phyloP scores from a whole-genome alignment of 2,329 filamentous ascomycete species.

The Claviceps humidiphila region DNA sequence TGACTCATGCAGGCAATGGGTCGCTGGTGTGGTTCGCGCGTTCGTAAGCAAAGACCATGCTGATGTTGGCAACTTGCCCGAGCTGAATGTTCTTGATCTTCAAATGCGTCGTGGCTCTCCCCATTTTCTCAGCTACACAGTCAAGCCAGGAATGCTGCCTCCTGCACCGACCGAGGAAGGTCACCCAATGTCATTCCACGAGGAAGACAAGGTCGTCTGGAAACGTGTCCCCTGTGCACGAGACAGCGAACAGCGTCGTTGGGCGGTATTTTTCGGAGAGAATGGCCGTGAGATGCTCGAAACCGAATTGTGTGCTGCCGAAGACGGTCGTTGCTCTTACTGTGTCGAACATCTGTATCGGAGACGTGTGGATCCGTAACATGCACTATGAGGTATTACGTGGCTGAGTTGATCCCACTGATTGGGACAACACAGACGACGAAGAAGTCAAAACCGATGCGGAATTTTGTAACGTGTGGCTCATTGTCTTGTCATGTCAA shows the following conservation, averaged over 20 bases:
- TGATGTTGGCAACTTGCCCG: neutral
- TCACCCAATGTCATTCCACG: constrained; percentile 27
- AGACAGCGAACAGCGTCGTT: constrained; percentile 27
- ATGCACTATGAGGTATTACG: constrained; percentile 16
- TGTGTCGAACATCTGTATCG: constrained; percentile 18
- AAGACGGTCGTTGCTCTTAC: constrained; percentile 25
- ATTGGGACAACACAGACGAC: neutral
- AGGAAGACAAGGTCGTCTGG: constrained; percentile 35
- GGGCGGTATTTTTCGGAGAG: constrained; percentile 32
- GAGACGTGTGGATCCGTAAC: constrained; percentile 21
- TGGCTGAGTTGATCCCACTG: constrained; percentile 1
- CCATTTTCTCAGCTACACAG: constrained; percentile 11
- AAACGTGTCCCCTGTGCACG: constrained; percentile 30
- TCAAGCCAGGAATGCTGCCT: constrained; percentile 22
- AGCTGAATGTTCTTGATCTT: constrained; percentile 3
- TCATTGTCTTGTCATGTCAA: neutral
- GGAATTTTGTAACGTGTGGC: neutral
- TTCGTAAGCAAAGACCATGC: constrained; percentile 22
- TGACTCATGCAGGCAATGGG: constrained; percentile 27
- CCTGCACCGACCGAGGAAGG: constrained; percentile 28
- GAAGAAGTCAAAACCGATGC: neutral
- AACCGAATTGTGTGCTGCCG: constrained; percentile 19
- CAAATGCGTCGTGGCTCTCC: constrained; percentile 4
- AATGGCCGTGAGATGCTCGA: constrained; percentile 24
- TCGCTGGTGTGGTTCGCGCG: constrained; percentile 31